Evolutionary conservation across 441 rosid genomes (phyloP).

Genomic region (Flueggea neowawraea): DNA sequence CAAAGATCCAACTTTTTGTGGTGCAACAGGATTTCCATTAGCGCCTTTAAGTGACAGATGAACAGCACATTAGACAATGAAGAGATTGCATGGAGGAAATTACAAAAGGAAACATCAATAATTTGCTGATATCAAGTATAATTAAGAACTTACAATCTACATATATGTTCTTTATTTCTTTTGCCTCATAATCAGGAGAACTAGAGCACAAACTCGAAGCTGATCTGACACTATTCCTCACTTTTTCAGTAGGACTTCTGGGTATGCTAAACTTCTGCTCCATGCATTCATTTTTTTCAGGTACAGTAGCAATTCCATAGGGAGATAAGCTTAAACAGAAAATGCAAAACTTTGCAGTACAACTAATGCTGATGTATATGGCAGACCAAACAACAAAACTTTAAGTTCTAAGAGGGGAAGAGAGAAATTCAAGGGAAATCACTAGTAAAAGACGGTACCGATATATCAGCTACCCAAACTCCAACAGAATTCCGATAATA

Average conservation of each 20-base stretch:
- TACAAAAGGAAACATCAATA: conserved; percentile 4
- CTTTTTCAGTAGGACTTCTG: conserved; percentile 40
- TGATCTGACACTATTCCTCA: conserved; percentile 38
- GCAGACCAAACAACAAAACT: not conserved
- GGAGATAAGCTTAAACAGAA: conserved; percentile 58
- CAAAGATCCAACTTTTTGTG: conserved; percentile 35
- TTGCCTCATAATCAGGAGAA: conserved; percentile 68
- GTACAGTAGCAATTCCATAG: conserved; percentile 45
- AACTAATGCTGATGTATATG: not conserved
- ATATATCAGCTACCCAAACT: conserved; percentile 81
- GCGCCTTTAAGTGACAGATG: conserved; percentile 47
- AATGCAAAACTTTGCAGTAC: conserved; percentile 1
- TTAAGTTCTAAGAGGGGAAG: conserved; percentile 7
- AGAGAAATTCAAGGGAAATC: conserved; percentile 6
- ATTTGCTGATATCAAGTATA: conserved; percentile 3
- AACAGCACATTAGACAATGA: not conserved
- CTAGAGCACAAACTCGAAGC: conserved; percentile 27
- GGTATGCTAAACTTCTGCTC: conserved; percentile 39
- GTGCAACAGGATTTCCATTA: conserved; percentile 53
- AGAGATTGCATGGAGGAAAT: not conserved
- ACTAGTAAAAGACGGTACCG: conserved; percentile 37
- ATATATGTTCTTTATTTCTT: conserved; percentile 93
- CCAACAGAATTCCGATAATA: conserved; percentile 70
- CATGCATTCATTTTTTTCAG: conserved; percentile 34
- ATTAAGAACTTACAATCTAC: conserved; percentile 74